These are phyloP conservation scores for Colletotrichum orbiculare DNA, from an alignment of 2,329 filamentous ascomycete genomes.

Conservation along the genomic window DNA sequence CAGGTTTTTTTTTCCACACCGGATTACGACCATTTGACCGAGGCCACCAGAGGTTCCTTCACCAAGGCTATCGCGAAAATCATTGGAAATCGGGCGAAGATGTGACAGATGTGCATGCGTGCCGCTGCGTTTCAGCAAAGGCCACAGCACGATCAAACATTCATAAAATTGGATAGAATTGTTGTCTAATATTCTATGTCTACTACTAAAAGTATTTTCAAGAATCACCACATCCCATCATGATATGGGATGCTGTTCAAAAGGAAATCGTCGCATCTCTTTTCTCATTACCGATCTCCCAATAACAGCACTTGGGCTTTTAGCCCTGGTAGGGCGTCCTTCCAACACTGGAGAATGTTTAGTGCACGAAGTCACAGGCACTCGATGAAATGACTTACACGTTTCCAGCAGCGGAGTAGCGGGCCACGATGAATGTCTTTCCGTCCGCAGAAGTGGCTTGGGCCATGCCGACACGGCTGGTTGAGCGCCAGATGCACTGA, in stretches of 20 bases:
- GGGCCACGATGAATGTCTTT: constrained; percentile 44
- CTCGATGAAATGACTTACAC: constrained; percentile 13
- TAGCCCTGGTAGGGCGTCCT: not conserved
- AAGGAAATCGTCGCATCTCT: no score
- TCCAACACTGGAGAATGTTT: not conserved
- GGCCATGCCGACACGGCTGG: constrained; percentile 46
- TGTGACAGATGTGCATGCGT: no score
- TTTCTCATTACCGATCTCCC: no score
- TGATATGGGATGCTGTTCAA: no score
- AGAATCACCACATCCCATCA: not conserved
- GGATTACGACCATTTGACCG: no score
- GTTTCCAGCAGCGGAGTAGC: constrained; percentile 48
- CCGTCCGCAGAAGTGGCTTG: constrained; percentile 42
- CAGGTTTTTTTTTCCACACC: no score
- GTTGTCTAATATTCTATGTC: constrained; percentile 6
- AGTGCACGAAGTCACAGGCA: not conserved
- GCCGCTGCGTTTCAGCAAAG: not conserved
- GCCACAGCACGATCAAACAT: no score
- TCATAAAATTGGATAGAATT: not conserved
- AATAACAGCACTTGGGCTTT: no score
- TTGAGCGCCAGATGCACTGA: constrained; percentile 44
- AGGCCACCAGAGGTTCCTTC: no score
- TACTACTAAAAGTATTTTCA: not conserved
- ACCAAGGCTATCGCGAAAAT: no score
- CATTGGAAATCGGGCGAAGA: no score